These are phyloP conservation scores for Tricholoma bakamatsutake DNA, from an alignment of 768 basidiomycete genomes.

Conservation along the genomic window DNA sequence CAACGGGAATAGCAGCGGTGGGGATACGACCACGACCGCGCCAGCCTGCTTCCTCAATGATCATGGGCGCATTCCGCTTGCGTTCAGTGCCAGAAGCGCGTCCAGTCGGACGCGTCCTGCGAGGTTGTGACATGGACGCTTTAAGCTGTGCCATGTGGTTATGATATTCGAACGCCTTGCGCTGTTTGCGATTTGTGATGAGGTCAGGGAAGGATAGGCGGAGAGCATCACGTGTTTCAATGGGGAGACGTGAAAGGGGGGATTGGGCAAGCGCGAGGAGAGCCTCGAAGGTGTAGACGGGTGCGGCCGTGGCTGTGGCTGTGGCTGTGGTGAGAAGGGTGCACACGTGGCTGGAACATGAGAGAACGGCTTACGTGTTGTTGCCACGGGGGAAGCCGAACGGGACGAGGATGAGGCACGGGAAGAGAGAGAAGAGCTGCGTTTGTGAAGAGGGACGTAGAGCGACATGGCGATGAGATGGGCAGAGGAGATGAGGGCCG, in stretches of 20 bases:
- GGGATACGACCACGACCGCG: constrained; percentile 4
- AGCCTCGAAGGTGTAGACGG: constrained; percentile 20
- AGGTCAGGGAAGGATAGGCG: constrained; percentile 20
- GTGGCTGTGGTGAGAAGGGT: background rate
- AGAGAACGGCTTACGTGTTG: background rate
- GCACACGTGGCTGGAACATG: background rate
- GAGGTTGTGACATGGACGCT: too few relatives aligned
- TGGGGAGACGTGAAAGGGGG: constrained; percentile 20
- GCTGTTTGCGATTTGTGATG: constrained; percentile 22
- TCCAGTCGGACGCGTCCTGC: constrained; percentile 1
- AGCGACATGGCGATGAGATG: too few relatives aligned
- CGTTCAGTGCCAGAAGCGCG: constrained; percentile 5
- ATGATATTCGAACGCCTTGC: constrained; percentile 23
- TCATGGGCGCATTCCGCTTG: constrained; percentile 6
- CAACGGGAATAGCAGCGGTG: background rate
- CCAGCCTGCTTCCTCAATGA: constrained; percentile 5
- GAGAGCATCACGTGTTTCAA: constrained; percentile 18
- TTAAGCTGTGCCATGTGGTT: constrained; percentile 3
- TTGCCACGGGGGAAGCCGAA: constrained; percentile 5
- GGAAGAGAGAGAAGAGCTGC: constrained; percentile 15
- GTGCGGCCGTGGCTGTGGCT: constrained; percentile 3
- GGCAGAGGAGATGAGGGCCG: too few relatives aligned
- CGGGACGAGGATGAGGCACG: constrained; percentile 12
- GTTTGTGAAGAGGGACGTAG: constrained; percentile 38
- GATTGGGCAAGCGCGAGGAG: constrained; percentile 23